Base-by-base conservation (phyloP, 75 land plant genomes). In the Picea sitchensis region DNA sequence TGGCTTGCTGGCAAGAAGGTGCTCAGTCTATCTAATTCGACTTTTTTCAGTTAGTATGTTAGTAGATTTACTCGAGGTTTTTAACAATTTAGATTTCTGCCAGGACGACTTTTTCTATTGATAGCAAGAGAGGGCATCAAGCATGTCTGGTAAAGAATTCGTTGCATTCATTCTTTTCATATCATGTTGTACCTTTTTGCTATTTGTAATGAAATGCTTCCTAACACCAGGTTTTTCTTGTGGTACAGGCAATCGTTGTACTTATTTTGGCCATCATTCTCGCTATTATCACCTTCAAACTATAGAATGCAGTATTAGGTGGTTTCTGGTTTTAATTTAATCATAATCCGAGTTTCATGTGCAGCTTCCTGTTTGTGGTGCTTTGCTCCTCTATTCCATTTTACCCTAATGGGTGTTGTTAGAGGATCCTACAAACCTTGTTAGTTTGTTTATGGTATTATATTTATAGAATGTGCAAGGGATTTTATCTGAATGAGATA, bases 1-100 rank as follows among this genome's bases (percentile, higher is more conserved):
- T 34, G 95, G 95, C 32, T 75, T 80, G 51, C 65, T 87, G 11
- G 77, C 78, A 59, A 81, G 73, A 65, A 83, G 95, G 95, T 93
- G 51, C 14, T 14, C 1, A 75, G 20, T 18, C 47, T n/a, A 75
- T 57, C 14, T 57, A 5, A 8, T 75, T 21, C 14, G 23, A 41
- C 20, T 62, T 21, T 62, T 18, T 21, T 62, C 23, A 20, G 14
- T 21, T 20, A 62, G 23, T 62, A 4, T 62, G 23, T 2, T 21
- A 20, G 23, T 21, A 20, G 5, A 20, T 62, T 62, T 62, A 21
- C 23, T 62, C 12, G 1, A 20, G 23, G 65, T 62, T 6, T 58
- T 6, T 58, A 60, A n/a, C 59, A 18, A n/a, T 68, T 21, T 73
- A 26, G 34, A 17, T 20, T 14, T 60, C 65, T 34, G 34, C 15